phyloP scores from a whole-genome alignment of 148 eudicot genomes.

The Fallopia convolvulus region DNA sequence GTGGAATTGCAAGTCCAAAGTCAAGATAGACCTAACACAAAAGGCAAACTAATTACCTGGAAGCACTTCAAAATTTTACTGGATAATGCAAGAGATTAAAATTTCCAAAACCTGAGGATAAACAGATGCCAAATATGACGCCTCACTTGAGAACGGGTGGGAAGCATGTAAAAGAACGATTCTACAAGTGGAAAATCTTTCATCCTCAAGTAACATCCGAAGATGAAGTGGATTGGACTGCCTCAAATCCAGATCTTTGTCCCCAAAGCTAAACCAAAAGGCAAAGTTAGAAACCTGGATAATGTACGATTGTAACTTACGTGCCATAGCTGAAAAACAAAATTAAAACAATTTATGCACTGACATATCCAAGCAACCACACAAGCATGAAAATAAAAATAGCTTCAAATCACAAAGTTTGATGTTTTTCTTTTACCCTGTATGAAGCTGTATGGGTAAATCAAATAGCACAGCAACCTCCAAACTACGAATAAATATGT shows the following conservation, averaged over 20 bases:
- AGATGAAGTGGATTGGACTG: conserved; percentile 88
- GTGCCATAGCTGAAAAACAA: not conserved
- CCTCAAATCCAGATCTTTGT: conserved; percentile 87
- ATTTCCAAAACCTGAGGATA: conserved; percentile 59
- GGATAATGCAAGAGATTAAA: not conserved
- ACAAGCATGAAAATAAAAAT: not conserved
- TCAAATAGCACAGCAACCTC: conserved; percentile 64
- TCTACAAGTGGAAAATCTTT: conserved; percentile 59
- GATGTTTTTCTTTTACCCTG: conserved; percentile 50
- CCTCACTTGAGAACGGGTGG: conserved; percentile 94
- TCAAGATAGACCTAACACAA: conserved; percentile 69
- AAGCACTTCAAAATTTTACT: not conserved
- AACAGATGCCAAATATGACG: conserved; percentile 84
- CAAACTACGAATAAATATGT: conserved; percentile 62
- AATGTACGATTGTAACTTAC: not conserved
- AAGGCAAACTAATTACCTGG: conserved; percentile 11
- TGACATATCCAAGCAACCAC: not conserved
- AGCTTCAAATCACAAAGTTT: not conserved
- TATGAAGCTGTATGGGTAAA: conserved; percentile 90
- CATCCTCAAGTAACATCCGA: conserved; percentile 74
- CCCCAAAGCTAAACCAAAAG: conserved; percentile 60
- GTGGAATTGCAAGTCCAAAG: conserved; percentile 82
- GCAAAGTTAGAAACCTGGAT: not conserved
- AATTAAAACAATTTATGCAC: not conserved
- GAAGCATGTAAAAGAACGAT: conserved; percentile 91